Evolutionary conservation across 2,329 filamentous ascomycete genomes (phyloP).

Genomic region (Fusarium torulosum): DNA sequence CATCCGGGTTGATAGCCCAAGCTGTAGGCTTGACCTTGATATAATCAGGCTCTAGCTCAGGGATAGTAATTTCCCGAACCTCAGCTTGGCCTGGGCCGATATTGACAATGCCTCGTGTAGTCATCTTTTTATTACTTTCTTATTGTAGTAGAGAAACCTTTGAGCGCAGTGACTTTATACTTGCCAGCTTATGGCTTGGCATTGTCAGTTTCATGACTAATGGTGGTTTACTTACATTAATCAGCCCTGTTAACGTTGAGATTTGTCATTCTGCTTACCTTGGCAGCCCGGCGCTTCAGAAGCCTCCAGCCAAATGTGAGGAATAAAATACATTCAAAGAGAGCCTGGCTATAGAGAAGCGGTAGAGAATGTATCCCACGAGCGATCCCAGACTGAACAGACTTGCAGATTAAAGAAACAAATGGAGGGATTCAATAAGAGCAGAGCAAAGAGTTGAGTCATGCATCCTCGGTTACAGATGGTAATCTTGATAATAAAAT

Average conservation of each 20-base stretch:
- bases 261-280: not conserved
- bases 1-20: constrained; percentile 13
- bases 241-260: not conserved
- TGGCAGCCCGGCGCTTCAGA: not conserved
- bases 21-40: constrained; percentile 1
- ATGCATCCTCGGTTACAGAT: too few species aligned
- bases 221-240: not conserved
- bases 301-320: not conserved
- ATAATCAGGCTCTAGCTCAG: not conserved
- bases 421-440: too few species aligned
- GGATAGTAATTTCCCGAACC: not conserved
- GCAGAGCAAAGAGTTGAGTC: too few species aligned
- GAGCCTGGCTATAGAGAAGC: too few species aligned
- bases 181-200: not conserved
- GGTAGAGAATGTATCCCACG: too few species aligned
- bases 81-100: not conserved
- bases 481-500: too few species aligned
- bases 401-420: too few species aligned
- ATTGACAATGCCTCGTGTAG: constrained; percentile 3
- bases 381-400: too few species aligned
- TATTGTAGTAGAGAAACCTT: not conserved
- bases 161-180: not conserved
- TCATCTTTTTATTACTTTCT: not conserved
- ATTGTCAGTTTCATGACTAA: not conserved
- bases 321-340: too few species aligned